Percentiles rank a stretch among this genome's conserved stretches.
Conservation (phyloP, 2,329 filamentous ascomycete genomes). For the Hymenoscyphus occultus region DNA sequence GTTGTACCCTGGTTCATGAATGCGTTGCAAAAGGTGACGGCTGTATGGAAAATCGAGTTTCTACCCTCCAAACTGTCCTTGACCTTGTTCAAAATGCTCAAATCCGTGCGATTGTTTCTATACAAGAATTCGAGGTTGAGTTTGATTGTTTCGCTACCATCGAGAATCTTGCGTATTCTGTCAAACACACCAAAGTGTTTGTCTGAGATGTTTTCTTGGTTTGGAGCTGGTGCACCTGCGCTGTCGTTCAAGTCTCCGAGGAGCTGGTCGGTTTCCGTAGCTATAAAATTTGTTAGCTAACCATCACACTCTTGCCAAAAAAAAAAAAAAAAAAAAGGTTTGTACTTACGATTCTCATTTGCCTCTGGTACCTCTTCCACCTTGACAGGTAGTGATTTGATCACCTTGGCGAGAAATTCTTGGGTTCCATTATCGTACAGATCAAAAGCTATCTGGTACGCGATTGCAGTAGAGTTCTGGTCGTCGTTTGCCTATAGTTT, state of each 20-base stretch:
- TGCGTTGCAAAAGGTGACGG: slow-evolving; percentile 94
- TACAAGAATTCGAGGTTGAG: slow-evolving; percentile 96
- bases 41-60: slow-evolving; percentile 98
- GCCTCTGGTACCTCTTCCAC: slow-evolving; percentile 42
- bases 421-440: slow-evolving; percentile 98
- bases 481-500: slow-evolving; percentile 59
- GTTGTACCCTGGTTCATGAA: slow-evolving; percentile 99
- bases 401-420: slow-evolving; percentile 89
- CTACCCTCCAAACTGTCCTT: slow-evolving; percentile 92
- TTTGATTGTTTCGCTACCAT: slow-evolving; percentile 90
- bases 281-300: slow-evolving; percentile 12
- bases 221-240: slow-evolving; percentile 31
- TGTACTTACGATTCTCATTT: slow-evolving; percentile 41
- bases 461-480: slow-evolving; percentile 73
- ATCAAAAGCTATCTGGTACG: slow-evolving; percentile 97
- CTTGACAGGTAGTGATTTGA: slow-evolving; percentile 68
- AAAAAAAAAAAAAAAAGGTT: no score
- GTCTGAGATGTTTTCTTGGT: slow-evolving; percentile 42
- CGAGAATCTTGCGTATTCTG: slow-evolving; percentile 67
- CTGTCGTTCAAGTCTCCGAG: slow-evolving; percentile 50
- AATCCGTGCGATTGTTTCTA: slow-evolving; percentile 89
- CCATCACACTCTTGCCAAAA: not conserved
- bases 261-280: slow-evolving; percentile 50
- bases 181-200: slow-evolving; percentile 55
- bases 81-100: slow-evolving; percentile 91